Evolutionary conservation across 495 filamentous ascomycete species (phyloP), one percentile per base, ranked within the genome.

Genomic region (Neurospora sp.): DNA sequence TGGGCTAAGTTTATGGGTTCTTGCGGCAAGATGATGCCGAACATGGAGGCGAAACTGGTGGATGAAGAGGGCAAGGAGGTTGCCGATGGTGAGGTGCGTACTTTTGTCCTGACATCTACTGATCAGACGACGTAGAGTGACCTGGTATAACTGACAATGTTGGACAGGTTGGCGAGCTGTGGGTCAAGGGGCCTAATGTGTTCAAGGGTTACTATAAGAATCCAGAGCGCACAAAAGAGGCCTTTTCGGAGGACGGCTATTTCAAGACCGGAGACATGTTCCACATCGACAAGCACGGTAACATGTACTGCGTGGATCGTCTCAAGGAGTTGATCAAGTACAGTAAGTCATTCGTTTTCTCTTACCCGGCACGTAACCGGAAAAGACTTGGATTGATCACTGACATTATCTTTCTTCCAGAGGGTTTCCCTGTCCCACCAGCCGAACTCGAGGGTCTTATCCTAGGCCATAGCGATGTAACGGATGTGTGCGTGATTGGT

Each of bases 291-390:
- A 76, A 81, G 14, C 77, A 86, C 18, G 88, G 89, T 5, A 84
- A 88, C 73, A 81, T 80, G 20, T 85, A 83, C 72, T 83, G 94
- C 78, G 94, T 92, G 1, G 93, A 95, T 76, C 90, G 93, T n/a
- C 86, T 93, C 27, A 97, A 97, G 85, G 93, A 97, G 80, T 82
- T 97, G 61, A 96, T 97, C 82, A 96, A 96, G 82, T 96, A 96
- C 80, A 90, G 83, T 85, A 77, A 76, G 68, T 73, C 1, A 8
- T 16, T 16, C 6, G 4, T 31, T 35, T 39, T 3, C 1, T 42
- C 11, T 39, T 16, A 4, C 71, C 27, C 10, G 14, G 39, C 4
- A 35, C 44, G 12, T 39, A 42, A n/a, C 71, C 22, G 37, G 37
- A 59, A 12, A 4, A 39, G 1, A 14, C 40, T n/a, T 44, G 0